Conservation (phyloP, 2,329 filamentous ascomycete species). For the Colletotrichum theobromicola region DNA sequence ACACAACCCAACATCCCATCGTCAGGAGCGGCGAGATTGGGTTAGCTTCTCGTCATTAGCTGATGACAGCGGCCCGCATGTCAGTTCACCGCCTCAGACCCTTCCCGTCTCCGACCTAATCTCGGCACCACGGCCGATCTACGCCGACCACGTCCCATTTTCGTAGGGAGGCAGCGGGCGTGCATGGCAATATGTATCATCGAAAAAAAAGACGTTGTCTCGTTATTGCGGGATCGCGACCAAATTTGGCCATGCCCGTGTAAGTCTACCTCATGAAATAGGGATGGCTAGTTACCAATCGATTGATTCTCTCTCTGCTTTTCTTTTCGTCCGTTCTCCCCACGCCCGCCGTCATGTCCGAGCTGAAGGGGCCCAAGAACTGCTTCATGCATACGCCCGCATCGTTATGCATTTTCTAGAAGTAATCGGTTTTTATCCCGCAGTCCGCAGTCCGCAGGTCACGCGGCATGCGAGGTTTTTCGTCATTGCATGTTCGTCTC, state of each 20-base stretch:
- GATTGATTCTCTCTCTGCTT: neutral
- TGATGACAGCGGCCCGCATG: constrained; percentile 6
- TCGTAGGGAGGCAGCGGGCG: neutral
- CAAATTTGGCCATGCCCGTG: neutral
- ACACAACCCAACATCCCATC: neutral
- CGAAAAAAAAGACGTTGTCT: neutral
- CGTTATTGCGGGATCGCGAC: neutral
- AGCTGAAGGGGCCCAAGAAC: constrained; percentile 15
- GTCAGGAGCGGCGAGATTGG: neutral
- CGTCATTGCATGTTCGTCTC: constrained; percentile 8
- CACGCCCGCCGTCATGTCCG: constrained; percentile 5
- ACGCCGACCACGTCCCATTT: neutral
- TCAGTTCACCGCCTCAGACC: neutral
- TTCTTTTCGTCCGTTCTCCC: constrained; percentile 10
- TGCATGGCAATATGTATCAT: neutral
- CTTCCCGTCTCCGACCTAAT: neutral
- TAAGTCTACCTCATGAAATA: constrained; percentile 1
- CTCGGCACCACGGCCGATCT: neutral
- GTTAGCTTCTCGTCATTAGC: neutral
- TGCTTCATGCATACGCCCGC: constrained; percentile 10
- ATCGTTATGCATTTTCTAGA: constrained; percentile 11
- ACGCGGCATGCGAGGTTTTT: neutral
- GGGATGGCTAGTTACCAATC: neutral
- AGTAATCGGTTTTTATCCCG: neutral
- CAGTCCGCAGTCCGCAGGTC: neutral